Percentiles rank a stretch among this genome's conserved stretches.
These are phyloP conservation scores for Phytophthora tentaculata DNA, from an alignment of 352 stramenopile genomes.

Conservation along the genomic window DNA sequence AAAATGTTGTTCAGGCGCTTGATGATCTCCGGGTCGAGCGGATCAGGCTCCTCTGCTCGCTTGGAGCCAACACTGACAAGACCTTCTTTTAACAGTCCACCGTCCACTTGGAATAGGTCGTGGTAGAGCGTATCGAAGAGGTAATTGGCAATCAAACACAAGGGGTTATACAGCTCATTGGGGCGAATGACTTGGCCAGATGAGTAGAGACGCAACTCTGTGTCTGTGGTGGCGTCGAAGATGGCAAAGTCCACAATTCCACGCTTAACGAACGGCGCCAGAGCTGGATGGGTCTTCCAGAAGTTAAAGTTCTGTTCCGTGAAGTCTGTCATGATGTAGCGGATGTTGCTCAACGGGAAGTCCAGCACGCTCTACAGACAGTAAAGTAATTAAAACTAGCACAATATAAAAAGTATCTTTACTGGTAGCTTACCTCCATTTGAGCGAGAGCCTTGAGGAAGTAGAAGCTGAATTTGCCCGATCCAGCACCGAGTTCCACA, in stretches of 20 bases:
- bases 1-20: slow-evolving; percentile 91
- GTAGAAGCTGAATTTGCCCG: slow-evolving; percentile 96
- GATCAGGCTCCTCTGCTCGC: slow-evolving; percentile 68
- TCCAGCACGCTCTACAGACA: slow-evolving; percentile 64
- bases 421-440: slow-evolving; percentile 39
- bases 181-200: slow-evolving; percentile 60
- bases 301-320: slow-evolving; percentile 94
- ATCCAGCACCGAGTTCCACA: slow-evolving; percentile 92
- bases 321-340: slow-evolving; percentile 97
- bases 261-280: slow-evolving; percentile 85
- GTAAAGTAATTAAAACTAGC: slow-evolving; percentile 7
- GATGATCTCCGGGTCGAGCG: slow-evolving; percentile 94
- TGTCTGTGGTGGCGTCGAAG: slow-evolving; percentile 93
- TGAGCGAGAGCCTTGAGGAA: slow-evolving; percentile 91
- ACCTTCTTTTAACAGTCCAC: slow-evolving; percentile 88
- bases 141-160: slow-evolving; percentile 95
- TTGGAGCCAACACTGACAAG: slow-evolving; percentile 90
- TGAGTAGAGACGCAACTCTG: slow-evolving; percentile 71
- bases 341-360: slow-evolving; percentile 91
- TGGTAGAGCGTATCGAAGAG: slow-evolving; percentile 95
- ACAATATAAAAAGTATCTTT: background rate
- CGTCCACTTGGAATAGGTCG: slow-evolving; percentile 91
- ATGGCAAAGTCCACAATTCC: slow-evolving; percentile 94
- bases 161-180: slow-evolving; percentile 77
- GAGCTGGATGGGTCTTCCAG: slow-evolving; percentile 88